A percentile compares a stretch with the other conserved stretches of the same genome.
phyloP scores from a whole-genome alignment of 257 asterid genomes.

The Striga asiatica region DNA sequence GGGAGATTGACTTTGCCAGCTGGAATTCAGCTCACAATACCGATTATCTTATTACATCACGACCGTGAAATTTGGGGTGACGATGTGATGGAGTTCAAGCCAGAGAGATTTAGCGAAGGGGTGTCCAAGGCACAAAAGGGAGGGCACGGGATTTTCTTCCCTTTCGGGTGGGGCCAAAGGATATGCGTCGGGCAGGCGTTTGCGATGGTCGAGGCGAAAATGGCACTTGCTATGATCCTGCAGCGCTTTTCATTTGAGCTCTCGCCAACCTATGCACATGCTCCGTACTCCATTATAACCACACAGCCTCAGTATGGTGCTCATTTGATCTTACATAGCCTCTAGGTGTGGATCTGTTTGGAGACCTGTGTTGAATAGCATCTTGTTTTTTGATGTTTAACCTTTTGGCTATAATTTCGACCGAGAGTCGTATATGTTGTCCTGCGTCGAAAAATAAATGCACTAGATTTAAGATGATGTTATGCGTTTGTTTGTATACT shows the following conservation, averaged over 20 bases:
- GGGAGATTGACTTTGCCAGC: slow-evolving; percentile 25
- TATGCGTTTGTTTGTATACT: no score
- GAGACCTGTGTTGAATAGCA: no score
- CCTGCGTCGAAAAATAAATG: no score
- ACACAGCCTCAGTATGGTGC: slow-evolving; percentile 35
- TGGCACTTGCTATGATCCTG: slow-evolving; percentile 26
- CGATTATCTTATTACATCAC: slow-evolving; percentile 15
- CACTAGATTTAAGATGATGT: no score
- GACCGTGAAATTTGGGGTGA: slow-evolving; percentile 29
- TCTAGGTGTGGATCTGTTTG: no score
- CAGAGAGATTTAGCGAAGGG: slow-evolving; percentile 35
- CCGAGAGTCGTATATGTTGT: no score
- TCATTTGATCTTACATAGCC: slow-evolving; percentile 19
- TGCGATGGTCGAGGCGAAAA: slow-evolving; percentile 31
- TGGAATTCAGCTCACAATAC: slow-evolving; percentile 17
- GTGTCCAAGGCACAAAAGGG: slow-evolving; percentile 27
- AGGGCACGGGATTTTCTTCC: slow-evolving; percentile 23
- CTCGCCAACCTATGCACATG: slow-evolving; percentile 29
- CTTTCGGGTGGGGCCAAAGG: slow-evolving; percentile 40
- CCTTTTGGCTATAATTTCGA: no score
- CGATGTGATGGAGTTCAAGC: slow-evolving; percentile 32
- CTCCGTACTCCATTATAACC: slow-evolving; percentile 9
- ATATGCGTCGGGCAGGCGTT: slow-evolving; percentile 31
- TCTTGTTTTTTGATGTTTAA: no score
- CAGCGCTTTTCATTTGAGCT: slow-evolving; percentile 35